Base-by-base conservation (phyloP, 2,329 filamentous ascomycete genomes). In the Nigrograna mackinnonii region DNA sequence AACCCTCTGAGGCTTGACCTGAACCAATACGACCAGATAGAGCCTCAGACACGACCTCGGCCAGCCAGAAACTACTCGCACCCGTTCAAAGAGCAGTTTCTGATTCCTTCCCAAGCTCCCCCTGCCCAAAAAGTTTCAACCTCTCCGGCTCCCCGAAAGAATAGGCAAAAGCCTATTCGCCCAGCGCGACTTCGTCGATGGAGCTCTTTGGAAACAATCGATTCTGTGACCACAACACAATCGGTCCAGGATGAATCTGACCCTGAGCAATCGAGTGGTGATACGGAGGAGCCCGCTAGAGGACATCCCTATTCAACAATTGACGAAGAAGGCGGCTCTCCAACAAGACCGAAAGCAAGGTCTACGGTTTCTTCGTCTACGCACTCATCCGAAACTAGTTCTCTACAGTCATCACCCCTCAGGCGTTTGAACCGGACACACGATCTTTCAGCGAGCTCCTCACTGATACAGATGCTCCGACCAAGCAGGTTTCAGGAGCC, bases 171-270 rank as follows among this genome's bases (percentile, higher is more conserved):
- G 51, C 21, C 39, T 62, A 13, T n/a, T n/a, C n/a, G n/a, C n/a
- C 57, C 56, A 14, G 46, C 46, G 6, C 51, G 50, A 26, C 35
- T 64, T 16, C 44, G 52, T 4, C 49, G 47, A 37, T 57, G 56
- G 39, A 62, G 58, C 6, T 65, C 62, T 1, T 40, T 64, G 18
- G 62, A 66, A 37, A 66, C 62, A 4, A 66, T 66, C 37, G 52
- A 54, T 13, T 64, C 58, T 3, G 61, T 66, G 24, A 55, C 49
- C 12, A 64, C 56, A 7, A 54, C 49, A 5, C 39, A 45, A 13
- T 54, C 51, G 2, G 22, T 19, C 16, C 13, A 19, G 3, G 42
- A 39, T 4, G 45, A 49, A 47, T n/a, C 46, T 47, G n/a, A 49
- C 54, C 20, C 42, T 12, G 44, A 50, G 30, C 43, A 42, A 39